Conservation (phyloP, 306 rosid genomes). For the Lathyrus aphaca region DNA sequence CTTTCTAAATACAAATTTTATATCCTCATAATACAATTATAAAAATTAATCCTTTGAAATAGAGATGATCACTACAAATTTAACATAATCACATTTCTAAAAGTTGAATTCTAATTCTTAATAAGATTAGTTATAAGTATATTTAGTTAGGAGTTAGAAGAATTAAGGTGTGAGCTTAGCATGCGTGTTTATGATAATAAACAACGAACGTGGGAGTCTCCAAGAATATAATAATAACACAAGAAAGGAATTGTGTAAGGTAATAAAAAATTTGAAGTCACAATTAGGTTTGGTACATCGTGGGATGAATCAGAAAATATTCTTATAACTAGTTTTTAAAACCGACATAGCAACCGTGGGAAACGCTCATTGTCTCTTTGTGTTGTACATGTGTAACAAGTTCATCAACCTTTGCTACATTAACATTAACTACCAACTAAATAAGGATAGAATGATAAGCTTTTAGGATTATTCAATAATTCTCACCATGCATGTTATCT, state of each 20-base stretch:
- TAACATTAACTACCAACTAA: neutral
- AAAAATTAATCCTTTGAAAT: too few relatives aligned
- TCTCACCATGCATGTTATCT: conserved; percentile 8
- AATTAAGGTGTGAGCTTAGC: conserved; percentile 24
- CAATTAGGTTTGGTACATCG: conserved; percentile 63
- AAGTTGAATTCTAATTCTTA: neutral
- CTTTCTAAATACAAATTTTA: too few relatives aligned
- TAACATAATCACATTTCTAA: too few relatives aligned
- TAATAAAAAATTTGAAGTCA: conserved; percentile 38
- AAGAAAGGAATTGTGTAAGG: conserved; percentile 45
- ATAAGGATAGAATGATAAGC: neutral
- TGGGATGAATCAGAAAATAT: conserved; percentile 58
- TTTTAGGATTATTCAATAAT: neutral
- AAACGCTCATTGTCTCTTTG: conserved; percentile 55
- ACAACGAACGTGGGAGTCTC: conserved; percentile 70
- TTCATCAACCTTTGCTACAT: conserved; percentile 10
- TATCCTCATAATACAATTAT: too few relatives aligned
- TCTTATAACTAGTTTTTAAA: conserved; percentile 30
- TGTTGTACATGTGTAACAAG: conserved; percentile 1
- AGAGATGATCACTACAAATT: too few relatives aligned
- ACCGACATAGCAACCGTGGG: conserved; percentile 63
- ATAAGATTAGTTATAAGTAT: conserved; percentile 40
- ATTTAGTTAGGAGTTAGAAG: conserved; percentile 38
- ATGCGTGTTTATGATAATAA: conserved; percentile 44
- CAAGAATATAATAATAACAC: conserved; percentile 39